Base-by-base conservation (phyloP, 2,329 filamentous ascomycete species). In the Phialocephala sp. region DNA sequence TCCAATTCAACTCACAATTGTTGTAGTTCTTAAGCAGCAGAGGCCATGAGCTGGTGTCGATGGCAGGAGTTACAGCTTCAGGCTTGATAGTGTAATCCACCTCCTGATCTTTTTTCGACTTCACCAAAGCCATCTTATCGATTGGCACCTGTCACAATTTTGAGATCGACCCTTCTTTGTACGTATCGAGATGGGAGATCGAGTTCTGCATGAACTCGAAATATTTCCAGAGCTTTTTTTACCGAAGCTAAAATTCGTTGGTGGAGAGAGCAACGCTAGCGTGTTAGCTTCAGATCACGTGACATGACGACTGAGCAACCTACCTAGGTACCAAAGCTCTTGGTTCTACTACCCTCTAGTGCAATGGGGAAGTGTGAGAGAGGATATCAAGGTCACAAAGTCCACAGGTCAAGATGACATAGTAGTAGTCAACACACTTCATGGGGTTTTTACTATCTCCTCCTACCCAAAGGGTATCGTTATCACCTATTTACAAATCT, bases 1-100 rank as follows among this genome's bases (percentile, higher is more conserved):
- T 54, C 58, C 56, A 39, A 50, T 45, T 64, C 57, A 68, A 85
- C 90, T 78, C 86, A 95, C 93, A 84, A 78, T 94, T 92, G 80
- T 93, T 91, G 83, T 96, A 98, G 84, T 97, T 97, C 85, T 97
- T 97, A 77, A 98, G 86, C 75, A 98, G 86, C 76, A 98, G 85
- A 75, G 95, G 95, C 93, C 93, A 97, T 79, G 89, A 87, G 83
- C 90, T 94, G 74, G 92, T 96, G 81, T 96, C 90, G 75, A 96
- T 84, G 67, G 88, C 83, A 72, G 93, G 91, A 75, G 90, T 88
- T 72, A 87, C 84, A 75, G 91, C 89, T 84, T 96, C 89, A 64
- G 95, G 95, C 88, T 97, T 97, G 84, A 99, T 97, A 79, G 87
- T 86, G 79, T 92, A 92, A 76, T 94, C 91, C 75, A 87, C 86